Conservation (phyloP, 495 filamentous ascomycete species). For the Penicillium paxilli region DNA sequence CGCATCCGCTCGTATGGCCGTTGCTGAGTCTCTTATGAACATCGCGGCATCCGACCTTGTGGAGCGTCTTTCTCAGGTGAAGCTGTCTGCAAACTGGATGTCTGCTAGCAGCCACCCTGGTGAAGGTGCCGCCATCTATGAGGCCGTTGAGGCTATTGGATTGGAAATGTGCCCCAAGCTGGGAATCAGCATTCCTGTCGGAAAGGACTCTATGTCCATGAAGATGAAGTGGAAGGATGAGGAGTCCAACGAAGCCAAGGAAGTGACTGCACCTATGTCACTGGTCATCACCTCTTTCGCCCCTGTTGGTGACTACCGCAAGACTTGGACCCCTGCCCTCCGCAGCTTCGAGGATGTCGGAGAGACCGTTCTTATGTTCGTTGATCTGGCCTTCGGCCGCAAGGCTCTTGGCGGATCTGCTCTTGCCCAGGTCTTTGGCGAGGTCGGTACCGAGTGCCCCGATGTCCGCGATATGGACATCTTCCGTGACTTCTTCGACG, state of each 20-base stretch:
- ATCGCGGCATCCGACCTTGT: conserved; percentile 82
- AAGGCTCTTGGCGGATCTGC: conserved; percentile 89
- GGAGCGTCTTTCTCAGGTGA: conserved; percentile 72
- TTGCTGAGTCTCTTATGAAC: conserved; percentile 92
- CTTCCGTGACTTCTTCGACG: conserved; percentile 91
- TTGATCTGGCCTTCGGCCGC: conserved; percentile 77
- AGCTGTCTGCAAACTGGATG: conserved; percentile 99
- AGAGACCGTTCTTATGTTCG: conserved; percentile 85
- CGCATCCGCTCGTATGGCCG: conserved; percentile 95
- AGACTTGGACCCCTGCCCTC: conserved; percentile 92
- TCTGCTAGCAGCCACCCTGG: conserved; percentile 89
- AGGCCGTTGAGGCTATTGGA: conserved; percentile 90
- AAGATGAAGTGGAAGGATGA: conserved; percentile 92
- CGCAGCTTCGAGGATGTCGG: conserved; percentile 83
- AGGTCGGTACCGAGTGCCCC: conserved; percentile 79
- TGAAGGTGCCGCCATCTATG: conserved; percentile 91
- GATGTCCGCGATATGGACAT: conserved; percentile 80
- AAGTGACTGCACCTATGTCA: conserved; percentile 89
- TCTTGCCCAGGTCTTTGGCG: conserved; percentile 86
- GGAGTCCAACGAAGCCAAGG: conserved; percentile 65
- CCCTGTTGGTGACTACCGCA: conserved; percentile 71
- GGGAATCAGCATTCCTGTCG: conserved; percentile 89
- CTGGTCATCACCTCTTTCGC: conserved; percentile 90
- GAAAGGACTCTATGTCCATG: conserved; percentile 98
- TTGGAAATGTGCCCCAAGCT: conserved; percentile 83